Conservation (phyloP, 73 alveolate genomes). For the Tetrahymena thermophila region DNA sequence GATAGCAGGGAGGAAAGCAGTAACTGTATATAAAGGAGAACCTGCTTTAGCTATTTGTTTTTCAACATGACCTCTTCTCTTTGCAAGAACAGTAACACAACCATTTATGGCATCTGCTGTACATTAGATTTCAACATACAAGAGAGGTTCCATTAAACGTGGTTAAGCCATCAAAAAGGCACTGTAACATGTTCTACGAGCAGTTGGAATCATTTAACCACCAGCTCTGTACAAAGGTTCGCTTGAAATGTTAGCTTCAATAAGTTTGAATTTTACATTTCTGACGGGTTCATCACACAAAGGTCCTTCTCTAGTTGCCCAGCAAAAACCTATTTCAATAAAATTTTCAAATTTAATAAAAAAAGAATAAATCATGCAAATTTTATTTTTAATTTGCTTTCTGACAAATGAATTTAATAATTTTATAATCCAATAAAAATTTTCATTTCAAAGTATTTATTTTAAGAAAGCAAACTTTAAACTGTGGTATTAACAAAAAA, state of each 20-base stretch:
- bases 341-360: neutral
- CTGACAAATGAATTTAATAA: too few species aligned
- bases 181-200: conserved; percentile 94
- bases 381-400: too few species aligned
- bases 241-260: conserved; percentile 76
- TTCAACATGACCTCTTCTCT: conserved; percentile 92
- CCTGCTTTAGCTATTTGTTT: conserved; percentile 79
- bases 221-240: conserved; percentile 92
- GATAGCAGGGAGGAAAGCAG: conserved; percentile 93
- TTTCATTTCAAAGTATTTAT: too few species aligned
- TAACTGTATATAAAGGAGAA: conserved; percentile 80
- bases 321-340: conserved; percentile 79
- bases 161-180: conserved; percentile 97
- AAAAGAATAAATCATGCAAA: too few species aligned
- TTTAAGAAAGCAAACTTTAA: too few species aligned
- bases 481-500: too few species aligned
- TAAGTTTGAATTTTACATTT: conserved; percentile 89
- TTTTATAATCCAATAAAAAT: too few species aligned
- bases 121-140: conserved; percentile 88
- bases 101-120: conserved; percentile 96
- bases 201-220: conserved; percentile 97
- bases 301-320: conserved; percentile 99
- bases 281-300: conserved; percentile 98
- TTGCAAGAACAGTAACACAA: conserved; percentile 77
- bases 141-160: conserved; percentile 96